Base-by-base conservation (phyloP, 129 eudicot genomes). In the Chrysanthemum makinoi region DNA sequence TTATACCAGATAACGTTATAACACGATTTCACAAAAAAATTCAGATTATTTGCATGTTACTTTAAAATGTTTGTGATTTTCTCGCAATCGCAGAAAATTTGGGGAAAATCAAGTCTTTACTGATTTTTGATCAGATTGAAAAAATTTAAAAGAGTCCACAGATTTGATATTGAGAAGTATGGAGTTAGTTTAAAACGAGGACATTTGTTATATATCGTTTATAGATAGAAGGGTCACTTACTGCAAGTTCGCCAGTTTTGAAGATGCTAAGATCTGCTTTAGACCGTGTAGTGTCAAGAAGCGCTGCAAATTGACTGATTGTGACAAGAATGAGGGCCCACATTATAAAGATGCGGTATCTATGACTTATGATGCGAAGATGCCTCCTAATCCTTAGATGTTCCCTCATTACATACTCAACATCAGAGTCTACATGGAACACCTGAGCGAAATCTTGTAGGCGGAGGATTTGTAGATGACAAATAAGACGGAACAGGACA, bases 361-460 rank as follows among this genome's bases (percentile, higher is more conserved):
- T 77, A 39, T 94, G 98, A 74, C 98, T 94, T 35, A 94, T 94
- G 65, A 89, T 89, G 39, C 88, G 75, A 6, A 94, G 76, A 74
- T 94, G 95, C 80, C 93, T 81, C 77, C 98, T 82, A 82, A 94
- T 87, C 69, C 98, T 82, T 61, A 89, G 92, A 78, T 94, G 98
- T 65, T 89, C 98, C 17, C 71, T 81, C 73, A 94, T 53, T 46
- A 94, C 91, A 0, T 87, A 74, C 33, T 83, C 90, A 0, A 89
- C 97, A 65, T 95, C 96, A 16, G 93, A 87, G 53, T 89, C 86
- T 0, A 68, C 69, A 52, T 84, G 90, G 80, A 90, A 95, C 19
- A 90, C 88, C 54, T 65, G 81, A 16, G 96, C 99, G 51, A 95
- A 95, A 74, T 95, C 99, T 62, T 87, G 86, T 6, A 95, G 81